Evolutionary conservation across 345 rosid species (phyloP), one percentile per base, ranked within the genome.

Genomic region (Sonneratia caseolaris): DNA sequence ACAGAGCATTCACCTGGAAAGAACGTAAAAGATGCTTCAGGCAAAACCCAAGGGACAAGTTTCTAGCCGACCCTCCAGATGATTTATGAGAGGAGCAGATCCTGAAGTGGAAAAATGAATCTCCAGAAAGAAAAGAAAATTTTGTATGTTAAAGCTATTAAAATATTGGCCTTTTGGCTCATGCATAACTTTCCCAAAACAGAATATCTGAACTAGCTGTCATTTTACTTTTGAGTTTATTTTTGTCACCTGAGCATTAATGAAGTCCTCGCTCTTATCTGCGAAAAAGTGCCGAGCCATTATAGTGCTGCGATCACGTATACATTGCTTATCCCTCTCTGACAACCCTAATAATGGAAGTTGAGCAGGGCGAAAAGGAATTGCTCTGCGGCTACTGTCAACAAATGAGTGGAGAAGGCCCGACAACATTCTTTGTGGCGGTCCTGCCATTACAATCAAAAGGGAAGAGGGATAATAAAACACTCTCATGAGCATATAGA

Each of bases 241-340:
- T 37, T 42, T 45, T 53, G 13, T n/a, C 2, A 95, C 99, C 98
- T 96, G 99, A 64, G 89, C 81, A 81, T 89, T 86, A 53, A 96
- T 89, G 79, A 89, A 96, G 79, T 92, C 94, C 76, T 96, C 99
- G 79, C 82, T 86, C 81, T 83, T 88, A 79, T 91, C 98, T 1
- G 97, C 90, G 71, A 92, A 96, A 79, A 96, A 83, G 68, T 96
- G 99, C 0, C 98, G 86, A 47, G 99, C 97, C 98, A 96, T 92
- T 77, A 96, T 92, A 81, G 91, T 90, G 82, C 97, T 92, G 68
- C 99, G 99, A 74, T 96, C 95, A n/a, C 96, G 98, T 79, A 96
- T 92, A 79, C 99, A 96, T 77, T 86, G 91, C 79, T 92, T 96
- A 84, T 95, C 99, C 81, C 88, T 85, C 80, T 83, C 84, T 61